A percentile compares a stretch with the other conserved stretches of the same genome.
phyloP scores from a whole-genome alignment of 1,284 basidiomycete species.

The Marasmius sp. region DNA sequence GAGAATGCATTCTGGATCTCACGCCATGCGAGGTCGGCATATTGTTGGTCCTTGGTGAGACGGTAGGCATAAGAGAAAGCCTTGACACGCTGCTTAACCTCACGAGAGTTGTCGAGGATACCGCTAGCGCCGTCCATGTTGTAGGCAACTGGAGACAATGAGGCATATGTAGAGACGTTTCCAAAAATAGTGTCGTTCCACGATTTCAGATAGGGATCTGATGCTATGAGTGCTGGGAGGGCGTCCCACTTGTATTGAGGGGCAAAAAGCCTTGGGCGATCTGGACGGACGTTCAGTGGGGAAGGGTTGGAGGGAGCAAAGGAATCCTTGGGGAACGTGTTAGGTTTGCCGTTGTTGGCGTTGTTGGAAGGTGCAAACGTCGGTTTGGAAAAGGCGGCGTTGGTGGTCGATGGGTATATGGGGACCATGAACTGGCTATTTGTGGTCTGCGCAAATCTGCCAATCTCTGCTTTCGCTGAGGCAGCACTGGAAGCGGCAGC shows the following conservation, averaged over 20 bases:
- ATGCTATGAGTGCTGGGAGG: conserved; percentile 73
- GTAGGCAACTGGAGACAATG: conserved; percentile 65
- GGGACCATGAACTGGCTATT: conserved; percentile 40
- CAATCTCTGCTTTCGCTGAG: conserved; percentile 26
- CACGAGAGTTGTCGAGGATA: conserved; percentile 89
- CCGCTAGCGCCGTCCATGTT: conserved; percentile 82
- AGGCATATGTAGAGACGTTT: conserved; percentile 79
- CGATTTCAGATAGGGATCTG: conserved; percentile 80
- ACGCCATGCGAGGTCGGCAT: conserved; percentile 81
- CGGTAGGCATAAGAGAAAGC: conserved; percentile 90
- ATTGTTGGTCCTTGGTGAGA: conserved; percentile 86
- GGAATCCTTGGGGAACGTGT: conserved; percentile 74
- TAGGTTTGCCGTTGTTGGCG: conserved; percentile 28
- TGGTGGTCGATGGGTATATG: conserved; percentile 59
- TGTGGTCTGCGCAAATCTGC: conserved; percentile 39
- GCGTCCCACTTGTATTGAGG: conserved; percentile 90
- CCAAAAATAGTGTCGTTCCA: conserved; percentile 93
- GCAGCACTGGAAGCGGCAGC: conserved; percentile 34
- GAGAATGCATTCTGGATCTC: conserved; percentile 52
- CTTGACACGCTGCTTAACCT: conserved; percentile 90
- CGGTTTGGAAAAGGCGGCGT: conserved; percentile 75
- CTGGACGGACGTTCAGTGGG: conserved; percentile 62
- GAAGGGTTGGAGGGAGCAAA: conserved; percentile 63
- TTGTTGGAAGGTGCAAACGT: conserved; percentile 60
- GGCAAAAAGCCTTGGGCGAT: conserved; percentile 90